A percentile compares a stretch with the other conserved stretches of the same genome.
phyloP scores from a whole-genome alignment of 352 stramenopile genomes.

The Phytophthora macrochlamydospora region DNA sequence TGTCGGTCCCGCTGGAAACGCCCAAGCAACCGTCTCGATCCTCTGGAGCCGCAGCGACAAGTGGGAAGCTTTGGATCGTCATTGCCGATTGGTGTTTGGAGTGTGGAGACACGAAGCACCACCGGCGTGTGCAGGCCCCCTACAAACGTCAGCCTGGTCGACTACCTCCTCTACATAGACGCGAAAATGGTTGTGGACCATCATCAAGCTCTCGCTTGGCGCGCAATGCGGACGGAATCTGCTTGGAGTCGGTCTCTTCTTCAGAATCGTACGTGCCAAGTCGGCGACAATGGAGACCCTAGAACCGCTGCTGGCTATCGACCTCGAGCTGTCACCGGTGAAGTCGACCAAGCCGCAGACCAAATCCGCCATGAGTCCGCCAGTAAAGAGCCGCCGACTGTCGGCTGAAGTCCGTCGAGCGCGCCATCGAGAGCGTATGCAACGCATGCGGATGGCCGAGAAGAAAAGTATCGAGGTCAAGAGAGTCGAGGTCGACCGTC shows the following conservation, averaged over 20 bases:
- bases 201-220: background rate
- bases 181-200: background rate
- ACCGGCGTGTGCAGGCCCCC: too few relatives aligned
- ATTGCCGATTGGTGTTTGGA: background rate
- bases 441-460: constrained; percentile 41
- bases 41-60: background rate
- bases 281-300: constrained; percentile 5
- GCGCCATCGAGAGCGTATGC: constrained; percentile 46
- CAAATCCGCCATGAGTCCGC: background rate
- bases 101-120: too few relatives aligned
- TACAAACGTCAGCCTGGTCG: background rate
- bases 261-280: background rate
- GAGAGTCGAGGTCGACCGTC: constrained; percentile 35
- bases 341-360: constrained; percentile 10
- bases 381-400: constrained; percentile 17
- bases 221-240: background rate
- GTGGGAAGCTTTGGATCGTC: background rate
- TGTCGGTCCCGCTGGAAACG: background rate
- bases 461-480: constrained; percentile 45
- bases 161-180: background rate
- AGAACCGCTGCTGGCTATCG: constrained; percentile 10
- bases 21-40: background rate
- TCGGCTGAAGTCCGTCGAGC: constrained; percentile 31
- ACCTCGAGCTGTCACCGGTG: constrained; percentile 24
- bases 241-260: background rate